Conservation (phyloP, 805 yeast genomes). For the Sugiyamaella marilandica region DNA sequence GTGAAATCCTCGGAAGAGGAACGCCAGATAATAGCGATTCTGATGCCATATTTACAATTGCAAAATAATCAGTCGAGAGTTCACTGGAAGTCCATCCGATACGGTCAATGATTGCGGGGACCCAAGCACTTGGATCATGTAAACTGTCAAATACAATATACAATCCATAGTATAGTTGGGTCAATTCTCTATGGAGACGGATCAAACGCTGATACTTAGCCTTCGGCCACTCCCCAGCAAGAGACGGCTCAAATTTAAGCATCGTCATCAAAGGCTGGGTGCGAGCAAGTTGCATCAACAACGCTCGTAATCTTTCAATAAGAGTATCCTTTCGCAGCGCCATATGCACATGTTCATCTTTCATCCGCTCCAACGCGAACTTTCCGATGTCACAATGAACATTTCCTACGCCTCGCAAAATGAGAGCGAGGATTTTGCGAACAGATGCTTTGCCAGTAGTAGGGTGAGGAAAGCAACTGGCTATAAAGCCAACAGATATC, state of each 20-base stretch:
- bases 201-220: slow-evolving; percentile 29
- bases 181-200: slow-evolving; percentile 23
- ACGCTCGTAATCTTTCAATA: slow-evolving; percentile 13
- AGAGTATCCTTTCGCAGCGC: slow-evolving; percentile 23
- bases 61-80: slow-evolving; percentile 27
- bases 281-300: slow-evolving; percentile 15
- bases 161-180: slow-evolving; percentile 24
- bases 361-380: slow-evolving; percentile 28
- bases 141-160: slow-evolving; percentile 28
- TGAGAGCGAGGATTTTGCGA: slow-evolving; percentile 26
- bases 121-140: slow-evolving; percentile 20
- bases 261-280: slow-evolving; percentile 15
- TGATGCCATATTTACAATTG: slow-evolving; percentile 31
- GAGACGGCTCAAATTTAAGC: slow-evolving; percentile 32
- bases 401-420: slow-evolving; percentile 26
- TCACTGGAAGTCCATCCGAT: slow-evolving; percentile 31
- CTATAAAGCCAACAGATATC: slow-evolving; percentile 28
- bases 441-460: slow-evolving; percentile 31
- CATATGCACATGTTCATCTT: slow-evolving; percentile 22
- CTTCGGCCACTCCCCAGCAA: slow-evolving; percentile 33
- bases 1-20: slow-evolving; percentile 32
- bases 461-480: slow-evolving; percentile 31
- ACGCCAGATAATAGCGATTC: slow-evolving; percentile 26
- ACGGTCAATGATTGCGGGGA: slow-evolving; percentile 20
- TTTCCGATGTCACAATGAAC: slow-evolving; percentile 28